phyloP scores from a whole-genome alignment of 495 filamentous ascomycete species.

The Neurospora terricola region DNA sequence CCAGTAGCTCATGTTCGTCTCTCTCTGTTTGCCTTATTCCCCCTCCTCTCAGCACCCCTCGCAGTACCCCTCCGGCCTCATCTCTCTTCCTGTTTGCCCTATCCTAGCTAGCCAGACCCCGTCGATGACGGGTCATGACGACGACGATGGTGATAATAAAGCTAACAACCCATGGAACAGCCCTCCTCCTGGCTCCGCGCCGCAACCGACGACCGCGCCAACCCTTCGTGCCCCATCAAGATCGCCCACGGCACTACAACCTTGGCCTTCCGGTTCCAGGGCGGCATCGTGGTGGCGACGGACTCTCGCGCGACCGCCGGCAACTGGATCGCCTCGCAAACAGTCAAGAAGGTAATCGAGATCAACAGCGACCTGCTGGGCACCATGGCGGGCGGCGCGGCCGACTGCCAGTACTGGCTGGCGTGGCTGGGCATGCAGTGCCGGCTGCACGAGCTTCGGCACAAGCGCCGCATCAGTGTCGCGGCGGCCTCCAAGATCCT shows the following conservation, averaged over 20 bases:
- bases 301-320: conserved; percentile 94
- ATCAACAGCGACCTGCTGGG: conserved; percentile 86
- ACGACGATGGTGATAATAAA: conserved; percentile 5
- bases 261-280: conserved; percentile 94
- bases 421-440: conserved; percentile 98
- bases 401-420: conserved; percentile 99
- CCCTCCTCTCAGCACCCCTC: neutral
- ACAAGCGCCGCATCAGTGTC: conserved; percentile 96
- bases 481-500: conserved; percentile 97
- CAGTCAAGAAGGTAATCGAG: conserved; percentile 98
- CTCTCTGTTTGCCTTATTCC: neutral
- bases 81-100: neutral
- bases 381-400: conserved; percentile 97
- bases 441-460: conserved; percentile 95
- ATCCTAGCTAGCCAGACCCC: neutral
- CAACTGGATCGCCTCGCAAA: conserved; percentile 98
- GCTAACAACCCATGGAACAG: conserved; percentile 28
- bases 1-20: conserved; percentile 77
- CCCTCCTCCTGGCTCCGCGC: conserved; percentile 88
- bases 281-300: conserved; percentile 95
- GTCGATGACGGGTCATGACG: neutral
- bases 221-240: conserved; percentile 96
- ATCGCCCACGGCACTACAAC: conserved; percentile 98
- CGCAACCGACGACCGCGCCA: conserved; percentile 91
- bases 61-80: neutral